phyloP scores from a whole-genome alignment of 495 filamentous ascomycete genomes.

The Trichoderma gamsii region DNA sequence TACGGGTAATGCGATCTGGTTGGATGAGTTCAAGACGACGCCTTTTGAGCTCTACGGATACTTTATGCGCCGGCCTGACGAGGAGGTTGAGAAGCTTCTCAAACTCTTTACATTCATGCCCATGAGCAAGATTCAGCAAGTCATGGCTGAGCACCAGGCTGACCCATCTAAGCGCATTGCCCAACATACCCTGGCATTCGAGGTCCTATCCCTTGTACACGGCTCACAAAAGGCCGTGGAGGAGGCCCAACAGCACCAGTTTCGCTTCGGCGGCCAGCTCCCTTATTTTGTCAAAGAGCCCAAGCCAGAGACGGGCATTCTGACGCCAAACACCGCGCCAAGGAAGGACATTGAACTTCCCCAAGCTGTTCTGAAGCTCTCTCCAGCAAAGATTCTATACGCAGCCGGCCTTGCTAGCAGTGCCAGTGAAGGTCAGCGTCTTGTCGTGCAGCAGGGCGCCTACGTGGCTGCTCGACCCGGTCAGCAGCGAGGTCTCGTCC shows the following conservation, averaged over 20 bases:
- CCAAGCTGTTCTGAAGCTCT: slow-evolving; percentile 52
- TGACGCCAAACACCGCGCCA: slow-evolving; percentile 45
- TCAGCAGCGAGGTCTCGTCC: slow-evolving; percentile 42
- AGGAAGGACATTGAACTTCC: slow-evolving; percentile 57
- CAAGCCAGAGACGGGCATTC: slow-evolving; percentile 25
- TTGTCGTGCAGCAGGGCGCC: slow-evolving; percentile 52
- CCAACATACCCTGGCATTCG: slow-evolving; percentile 73
- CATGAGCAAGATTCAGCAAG: slow-evolving; percentile 49
- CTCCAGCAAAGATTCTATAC: slow-evolving; percentile 58
- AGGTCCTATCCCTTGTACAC: slow-evolving; percentile 75
- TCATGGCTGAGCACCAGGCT: slow-evolving; percentile 59
- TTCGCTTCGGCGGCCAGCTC: slow-evolving; percentile 37
- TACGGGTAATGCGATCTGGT: slow-evolving; percentile 90
- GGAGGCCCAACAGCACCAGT: slow-evolving; percentile 52
- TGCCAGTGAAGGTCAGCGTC: slow-evolving; percentile 57
- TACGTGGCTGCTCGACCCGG: slow-evolving; percentile 61
- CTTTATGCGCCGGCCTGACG: slow-evolving; percentile 78
- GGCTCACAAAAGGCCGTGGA: slow-evolving; percentile 52
- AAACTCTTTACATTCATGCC: slow-evolving; percentile 91
- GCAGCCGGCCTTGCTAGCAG: slow-evolving; percentile 63
- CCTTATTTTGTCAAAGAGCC: slow-evolving; percentile 17
- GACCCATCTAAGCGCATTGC: slow-evolving; percentile 66
- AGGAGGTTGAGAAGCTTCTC: slow-evolving; percentile 69
- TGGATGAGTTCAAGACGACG: slow-evolving; percentile 73
- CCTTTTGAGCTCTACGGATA: slow-evolving; percentile 82